Conservation (phyloP, 345 rosid genomes). For the Kernera saxatilis region DNA sequence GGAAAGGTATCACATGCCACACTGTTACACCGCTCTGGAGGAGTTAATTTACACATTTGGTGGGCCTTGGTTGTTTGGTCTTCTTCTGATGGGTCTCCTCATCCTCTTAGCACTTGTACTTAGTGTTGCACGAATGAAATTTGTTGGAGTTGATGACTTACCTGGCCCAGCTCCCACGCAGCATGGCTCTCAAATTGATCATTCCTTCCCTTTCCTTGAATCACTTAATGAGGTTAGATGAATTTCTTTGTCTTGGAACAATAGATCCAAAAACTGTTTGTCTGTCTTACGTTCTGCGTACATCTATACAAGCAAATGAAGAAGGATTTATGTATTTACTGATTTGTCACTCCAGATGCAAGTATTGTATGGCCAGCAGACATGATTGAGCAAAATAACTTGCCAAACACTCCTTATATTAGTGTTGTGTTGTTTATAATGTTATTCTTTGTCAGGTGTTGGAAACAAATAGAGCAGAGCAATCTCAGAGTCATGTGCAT, state of each 20-base stretch:
- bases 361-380: background rate
- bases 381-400: conserved; percentile 13
- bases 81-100: conserved; percentile 81
- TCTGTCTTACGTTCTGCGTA: background rate
- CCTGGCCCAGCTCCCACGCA: conserved; percentile 91
- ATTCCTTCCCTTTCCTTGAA: conserved; percentile 96
- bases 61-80: conserved; percentile 95
- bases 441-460: conserved; percentile 56
- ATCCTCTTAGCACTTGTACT: conserved; percentile 91
- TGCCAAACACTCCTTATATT: background rate
- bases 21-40: conserved; percentile 94
- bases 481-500: conserved; percentile 92
- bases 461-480: conserved; percentile 98
- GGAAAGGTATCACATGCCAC: conserved; percentile 94
- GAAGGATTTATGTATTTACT: background rate
- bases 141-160: conserved; percentile 91
- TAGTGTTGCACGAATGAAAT: conserved; percentile 98
- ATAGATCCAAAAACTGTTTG: conserved; percentile 1
- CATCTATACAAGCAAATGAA: background rate
- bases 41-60: conserved; percentile 97
- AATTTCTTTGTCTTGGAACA: conserved; percentile 4
- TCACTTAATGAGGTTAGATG: conserved; percentile 87
- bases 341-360: conserved; percentile 12
- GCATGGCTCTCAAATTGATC: conserved; percentile 88
- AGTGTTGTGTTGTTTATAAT: conserved; percentile 7